Base-by-base conservation (phyloP, 1,284 basidiomycete species). In the Ustilago trichophora region DNA sequence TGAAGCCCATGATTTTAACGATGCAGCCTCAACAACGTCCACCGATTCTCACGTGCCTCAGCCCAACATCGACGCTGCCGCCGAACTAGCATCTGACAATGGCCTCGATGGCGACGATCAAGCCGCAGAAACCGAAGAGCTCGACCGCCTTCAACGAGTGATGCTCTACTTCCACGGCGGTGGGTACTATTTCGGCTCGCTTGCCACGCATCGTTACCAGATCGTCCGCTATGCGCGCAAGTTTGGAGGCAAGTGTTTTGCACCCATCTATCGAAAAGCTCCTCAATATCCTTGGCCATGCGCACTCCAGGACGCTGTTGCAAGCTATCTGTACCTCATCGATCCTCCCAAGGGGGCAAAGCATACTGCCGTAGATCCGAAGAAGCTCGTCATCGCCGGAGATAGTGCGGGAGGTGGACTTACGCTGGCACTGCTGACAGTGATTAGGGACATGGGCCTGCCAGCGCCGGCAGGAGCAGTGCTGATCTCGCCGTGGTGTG, bases 381-480 rank as follows among this genome's bases (percentile, higher is more conserved):
- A 86, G 1, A 88, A 90, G 65, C 90, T 97, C 38, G 87, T 98
- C 10, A 72, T 86, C 4, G 89, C 89, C 0, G 96, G 96, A 1
- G 93, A 96, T 82, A 95, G 92, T 22, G 95, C 96, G 0, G 96
- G 96, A 5, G 96, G 94, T 4, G 93, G 93, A 0, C 84, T 98
- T 12, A 86, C 87, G 0, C 83, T 97, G 45, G 90, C 93, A 0
- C 84, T 97, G 16, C 85, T 98, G 2, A 92, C 95, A 80, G 87
- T 96, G n/a, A 86, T 99, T 31, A 89, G 96, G 3, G 96, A 99
- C 81, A 83, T 87, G 1, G 88, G 87, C 0, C 83, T 96, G 21
- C 92, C 92, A 2, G 74, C 87, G 41, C 95, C 94, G 0, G 91
- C 93, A 2, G 76, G 76, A 4, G 74, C 62, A 9, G 71, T 76